A percentile compares a stretch with the other conserved stretches of the same genome.
Evolutionary conservation across 2,329 filamentous ascomycete species (phyloP).

Genomic region (Alternaria metachromatica): DNA sequence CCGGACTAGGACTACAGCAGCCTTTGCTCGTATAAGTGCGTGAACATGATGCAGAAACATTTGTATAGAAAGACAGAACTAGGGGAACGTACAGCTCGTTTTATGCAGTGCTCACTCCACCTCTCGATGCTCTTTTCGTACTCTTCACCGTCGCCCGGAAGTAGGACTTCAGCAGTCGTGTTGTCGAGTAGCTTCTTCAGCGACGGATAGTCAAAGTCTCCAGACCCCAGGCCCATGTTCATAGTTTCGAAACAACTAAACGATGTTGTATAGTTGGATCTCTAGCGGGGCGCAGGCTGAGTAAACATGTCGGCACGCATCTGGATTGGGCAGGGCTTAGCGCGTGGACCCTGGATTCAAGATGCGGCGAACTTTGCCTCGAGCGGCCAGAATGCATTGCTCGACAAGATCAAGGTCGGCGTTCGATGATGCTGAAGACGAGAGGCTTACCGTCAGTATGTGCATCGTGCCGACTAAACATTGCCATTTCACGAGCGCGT

Average conservation of each 20-base stretch:
- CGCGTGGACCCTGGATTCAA: conserved; percentile 27
- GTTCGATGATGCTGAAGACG: conserved; percentile 40
- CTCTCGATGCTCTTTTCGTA: conserved; percentile 36
- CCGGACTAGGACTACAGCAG: conserved; percentile 29
- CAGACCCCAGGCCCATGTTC: conserved; percentile 16
- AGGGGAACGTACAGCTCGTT: conserved; percentile 30
- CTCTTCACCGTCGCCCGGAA: conserved; percentile 25
- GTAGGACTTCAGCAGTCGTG: conserved; percentile 28
- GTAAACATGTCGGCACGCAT: neutral
- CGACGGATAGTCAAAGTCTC: conserved; percentile 24
- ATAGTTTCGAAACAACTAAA: neutral
- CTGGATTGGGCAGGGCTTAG: conserved; percentile 24
- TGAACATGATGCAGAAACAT: neutral
- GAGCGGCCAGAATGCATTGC: conserved; percentile 3
- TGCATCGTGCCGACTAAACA: conserved; percentile 41
- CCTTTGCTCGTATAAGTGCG: conserved; percentile 11
- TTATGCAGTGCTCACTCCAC: conserved; percentile 40
- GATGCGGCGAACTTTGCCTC: conserved; percentile 42
- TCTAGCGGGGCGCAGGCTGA: neutral
- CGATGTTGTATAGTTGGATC: neutral
- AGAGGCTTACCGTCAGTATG: conserved; percentile 39
- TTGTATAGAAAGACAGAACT: neutral
- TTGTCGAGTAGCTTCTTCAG: conserved; percentile 27
- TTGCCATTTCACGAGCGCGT: conserved; percentile 35
- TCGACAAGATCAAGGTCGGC: conserved; percentile 8